Base-by-base conservation (phyloP, 176 grass and related monocot species). In the Avena insularis region DNA sequence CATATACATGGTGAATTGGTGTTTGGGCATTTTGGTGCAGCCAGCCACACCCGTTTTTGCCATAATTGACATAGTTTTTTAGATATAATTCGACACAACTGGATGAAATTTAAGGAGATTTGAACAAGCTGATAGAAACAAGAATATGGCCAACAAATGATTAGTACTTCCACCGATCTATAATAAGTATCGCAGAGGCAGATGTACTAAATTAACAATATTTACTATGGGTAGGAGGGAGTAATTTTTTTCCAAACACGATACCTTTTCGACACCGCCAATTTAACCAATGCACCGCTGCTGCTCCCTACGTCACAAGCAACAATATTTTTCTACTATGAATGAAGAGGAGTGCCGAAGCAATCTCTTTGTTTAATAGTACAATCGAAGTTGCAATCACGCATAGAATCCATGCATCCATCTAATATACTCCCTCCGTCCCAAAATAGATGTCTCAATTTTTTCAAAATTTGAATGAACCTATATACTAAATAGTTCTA, bases 311-410 rank as follows among this genome's bases (percentile, higher is more conserved):
- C 23, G 16, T 47, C 71, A 27, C 12, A 27, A 33, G 33, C 33
- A 35, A 16, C 5, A 47, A 23, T 25, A 12, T 16, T 25, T 75
- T 75, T 29, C 71, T 0, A 20, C 0, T 40, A 40, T 40, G 40
- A 5, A 43, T 43, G n/a, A 75, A 29, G 73, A 31, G 2, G 48
- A 76, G 23, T 17, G 19, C 50, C 4, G 15, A 77, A 77, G 74
- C 50, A 54, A 77, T 19, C 49, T 6, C 50, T 20, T 77, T 33
- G 50, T 69, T 77, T 77, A 58, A 7, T 43, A 77, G 65, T 53
- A 38, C 1, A 4, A 14, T 21, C 33, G 40, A 25, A 48, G 69
- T 49, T 38, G 14, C 75, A 91, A 84, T 83, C 75, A 84, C 10
- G 48, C 75, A 13, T 40, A 59, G 57, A 45, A 80, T 67, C 13